Percentiles rank a stretch among this genome's conserved stretches.
phyloP scores from a whole-genome alignment of 2,329 filamentous ascomycete genomes.

The Sarocladium kiliense region DNA sequence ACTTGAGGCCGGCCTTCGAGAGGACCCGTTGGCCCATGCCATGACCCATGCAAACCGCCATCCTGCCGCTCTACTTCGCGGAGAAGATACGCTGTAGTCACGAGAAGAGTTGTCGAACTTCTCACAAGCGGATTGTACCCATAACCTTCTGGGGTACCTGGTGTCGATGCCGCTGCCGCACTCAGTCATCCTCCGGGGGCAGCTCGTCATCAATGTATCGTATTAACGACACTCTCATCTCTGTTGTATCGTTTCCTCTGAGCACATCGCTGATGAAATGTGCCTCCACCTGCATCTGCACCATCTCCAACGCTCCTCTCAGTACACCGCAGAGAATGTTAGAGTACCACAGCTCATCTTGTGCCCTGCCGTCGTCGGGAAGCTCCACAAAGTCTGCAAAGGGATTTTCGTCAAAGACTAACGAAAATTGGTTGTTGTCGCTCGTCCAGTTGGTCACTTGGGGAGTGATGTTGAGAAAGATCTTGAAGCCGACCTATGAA shows the following conservation, averaged over 20 bases:
- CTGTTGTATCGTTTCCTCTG: slow-evolving; percentile 89
- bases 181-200: slow-evolving; percentile 88
- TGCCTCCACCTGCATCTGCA: slow-evolving; percentile 98
- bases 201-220: slow-evolving; percentile 97
- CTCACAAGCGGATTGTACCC: too few relatives aligned
- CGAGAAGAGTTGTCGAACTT: too few relatives aligned
- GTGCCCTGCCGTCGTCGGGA: slow-evolving; percentile 89
- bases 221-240: slow-evolving; percentile 90
- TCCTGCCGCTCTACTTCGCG: too few relatives aligned
- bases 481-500: slow-evolving; percentile 91
- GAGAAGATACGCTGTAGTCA: too few relatives aligned
- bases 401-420: slow-evolving; percentile 96
- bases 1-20: too few relatives aligned
- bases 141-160: too few relatives aligned
- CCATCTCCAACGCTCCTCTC: slow-evolving; percentile 91
- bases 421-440: slow-evolving; percentile 93
- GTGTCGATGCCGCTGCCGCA: too few relatives aligned
- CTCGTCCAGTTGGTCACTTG: slow-evolving; percentile 92
- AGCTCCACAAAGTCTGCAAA: slow-evolving; percentile 96
- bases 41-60: too few relatives aligned
- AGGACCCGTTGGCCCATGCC: too few relatives aligned
- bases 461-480: slow-evolving; percentile 95
- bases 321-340: slow-evolving; percentile 95
- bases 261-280: slow-evolving; percentile 94
- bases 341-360: slow-evolving; percentile 97